Evolutionary conservation across 441 rosid genomes (phyloP), one percentile per base, ranked within the genome.

Genomic region (Viola pubescens): DNA sequence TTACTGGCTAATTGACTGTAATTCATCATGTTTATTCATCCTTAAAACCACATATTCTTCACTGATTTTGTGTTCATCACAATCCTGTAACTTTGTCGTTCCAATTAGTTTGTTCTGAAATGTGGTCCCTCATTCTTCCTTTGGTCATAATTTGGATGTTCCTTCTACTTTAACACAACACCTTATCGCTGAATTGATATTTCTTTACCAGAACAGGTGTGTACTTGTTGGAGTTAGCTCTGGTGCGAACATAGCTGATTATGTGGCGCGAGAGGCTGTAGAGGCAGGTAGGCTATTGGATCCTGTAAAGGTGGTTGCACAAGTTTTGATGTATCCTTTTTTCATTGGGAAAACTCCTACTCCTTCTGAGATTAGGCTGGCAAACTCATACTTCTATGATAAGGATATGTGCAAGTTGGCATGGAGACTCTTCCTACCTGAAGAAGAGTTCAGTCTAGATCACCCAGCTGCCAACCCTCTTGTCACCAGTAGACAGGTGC

Each of bases 391-490:
- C 73, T 84, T 88, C 64, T 91, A 81, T 19, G 97, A 91, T 75
- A 88, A 88, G 68, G 67, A 89, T 16, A 84, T 82, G 79, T 82
- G 89, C 69, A 65, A 63, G 34, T 84, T 82, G 50, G 88, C 95
- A 1, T 91, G 96, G 96, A 86, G 88, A 65, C 97, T 91, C 50
- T 82, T 91, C 79, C 72, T 91, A 40, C 84, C 88, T 0, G 80
- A 79, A 68, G 84, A 81, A 58, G 86, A 86, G 66, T 88, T 91
- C 73, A 76, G 79, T 65, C 72, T 81, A 6, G 90, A 91, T 66
- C 96, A 91, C 64, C 82, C 83, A 6, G 91, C 90, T 43, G 94
- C 87, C n/a, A 88, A 91, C 58, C 97, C 97, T 12, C 87, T 91
- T 4, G 66, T 80, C 52, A 83, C 78, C 4, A 81, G 73, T 48